A percentile compares a stretch with the other conserved stretches of the same genome.
Evolutionary conservation across 2,329 filamentous ascomycete genomes (phyloP).

Genomic region (Diaporthe sp.): DNA sequence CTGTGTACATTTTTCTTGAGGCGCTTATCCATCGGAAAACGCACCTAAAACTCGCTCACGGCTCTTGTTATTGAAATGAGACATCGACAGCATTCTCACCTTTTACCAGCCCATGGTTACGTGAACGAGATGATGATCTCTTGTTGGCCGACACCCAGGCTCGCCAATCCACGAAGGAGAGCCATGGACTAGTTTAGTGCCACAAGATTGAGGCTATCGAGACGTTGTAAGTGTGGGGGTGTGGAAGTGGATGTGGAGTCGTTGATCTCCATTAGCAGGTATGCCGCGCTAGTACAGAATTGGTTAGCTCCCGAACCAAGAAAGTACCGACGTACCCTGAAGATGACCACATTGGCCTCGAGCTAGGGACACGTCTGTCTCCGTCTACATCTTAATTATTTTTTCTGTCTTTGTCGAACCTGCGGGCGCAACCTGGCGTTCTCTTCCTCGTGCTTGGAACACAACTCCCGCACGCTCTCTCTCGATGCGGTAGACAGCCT

Average conservation of each 20-base stretch:
- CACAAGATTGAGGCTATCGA: not conserved
- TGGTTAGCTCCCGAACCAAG: not conserved
- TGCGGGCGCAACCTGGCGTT: slow-evolving; percentile 11
- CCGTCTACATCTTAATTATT: not conserved
- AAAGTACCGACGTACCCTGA: slow-evolving; percentile 5
- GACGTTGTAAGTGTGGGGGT: not conserved
- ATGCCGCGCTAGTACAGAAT: not conserved
- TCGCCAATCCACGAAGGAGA: too few species aligned
- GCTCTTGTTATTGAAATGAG: too few species aligned
- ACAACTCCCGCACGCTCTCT: slow-evolving; percentile 3
- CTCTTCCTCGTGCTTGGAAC: not conserved
- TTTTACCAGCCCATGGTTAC: too few species aligned
- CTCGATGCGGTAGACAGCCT: slow-evolving; percentile 22
- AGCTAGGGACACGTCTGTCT: slow-evolving; percentile 28
- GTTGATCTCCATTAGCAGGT: not conserved
- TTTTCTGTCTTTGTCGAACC: not conserved
- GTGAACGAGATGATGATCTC: too few species aligned
- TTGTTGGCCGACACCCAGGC: too few species aligned
- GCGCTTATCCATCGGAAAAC: too few species aligned
- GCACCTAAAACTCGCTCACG: too few species aligned
- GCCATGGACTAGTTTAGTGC: too few species aligned
- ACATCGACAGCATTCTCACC: too few species aligned
- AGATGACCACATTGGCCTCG: not conserved
- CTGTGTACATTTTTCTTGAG: too few species aligned
- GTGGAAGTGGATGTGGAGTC: not conserved